phyloP scores from a whole-genome alignment of 2,329 filamentous ascomycete species.

The Pseudogymnoascus pannorum region DNA sequence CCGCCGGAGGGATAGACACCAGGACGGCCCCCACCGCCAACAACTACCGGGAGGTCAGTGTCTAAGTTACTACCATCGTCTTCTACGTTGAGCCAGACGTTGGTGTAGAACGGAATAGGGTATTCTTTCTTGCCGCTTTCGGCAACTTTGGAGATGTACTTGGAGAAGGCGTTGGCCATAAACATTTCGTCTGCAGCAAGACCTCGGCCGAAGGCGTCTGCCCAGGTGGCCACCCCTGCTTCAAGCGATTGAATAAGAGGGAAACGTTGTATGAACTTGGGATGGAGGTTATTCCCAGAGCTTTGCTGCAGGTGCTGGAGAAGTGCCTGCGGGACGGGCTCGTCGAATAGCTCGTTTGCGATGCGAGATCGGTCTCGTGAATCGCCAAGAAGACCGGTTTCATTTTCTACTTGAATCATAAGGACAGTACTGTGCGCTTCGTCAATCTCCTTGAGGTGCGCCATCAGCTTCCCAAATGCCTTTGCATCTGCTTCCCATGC shows the following conservation, averaged over 20 bases:
- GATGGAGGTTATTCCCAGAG: conserved; percentile 20
- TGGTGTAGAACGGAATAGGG: conserved; percentile 19
- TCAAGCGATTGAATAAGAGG: conserved; percentile 16
- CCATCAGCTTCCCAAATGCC: conserved; percentile 30
- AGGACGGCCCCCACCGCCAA: conserved; percentile 30
- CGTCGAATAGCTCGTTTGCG: conserved; percentile 14
- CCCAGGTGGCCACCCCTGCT: conserved; percentile 26
- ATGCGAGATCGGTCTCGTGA: conserved; percentile 16
- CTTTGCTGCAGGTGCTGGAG: conserved; percentile 21
- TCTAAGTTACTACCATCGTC: conserved; percentile 23
- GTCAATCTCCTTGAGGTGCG: conserved; percentile 17
- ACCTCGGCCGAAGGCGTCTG: conserved; percentile 28
- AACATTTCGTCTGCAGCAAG: conserved; percentile 17
- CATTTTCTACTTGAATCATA: conserved; percentile 20
- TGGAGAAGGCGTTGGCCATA: conserved; percentile 18
- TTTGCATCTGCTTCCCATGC: conserved; percentile 27
- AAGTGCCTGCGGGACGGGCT: conserved; percentile 27
- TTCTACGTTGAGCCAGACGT: conserved; percentile 19
- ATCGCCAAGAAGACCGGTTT: conserved; percentile 18
- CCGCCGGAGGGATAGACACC: conserved; percentile 35
- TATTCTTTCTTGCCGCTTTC: conserved; percentile 18
- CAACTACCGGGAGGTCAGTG: conserved; percentile 27
- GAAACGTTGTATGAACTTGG: conserved; percentile 27
- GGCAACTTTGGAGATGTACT: conserved; percentile 15
- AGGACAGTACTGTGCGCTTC: conserved; percentile 14